phyloP scores from a whole-genome alignment of 23 red algal species.

The Gracilaria gracilis region DNA sequence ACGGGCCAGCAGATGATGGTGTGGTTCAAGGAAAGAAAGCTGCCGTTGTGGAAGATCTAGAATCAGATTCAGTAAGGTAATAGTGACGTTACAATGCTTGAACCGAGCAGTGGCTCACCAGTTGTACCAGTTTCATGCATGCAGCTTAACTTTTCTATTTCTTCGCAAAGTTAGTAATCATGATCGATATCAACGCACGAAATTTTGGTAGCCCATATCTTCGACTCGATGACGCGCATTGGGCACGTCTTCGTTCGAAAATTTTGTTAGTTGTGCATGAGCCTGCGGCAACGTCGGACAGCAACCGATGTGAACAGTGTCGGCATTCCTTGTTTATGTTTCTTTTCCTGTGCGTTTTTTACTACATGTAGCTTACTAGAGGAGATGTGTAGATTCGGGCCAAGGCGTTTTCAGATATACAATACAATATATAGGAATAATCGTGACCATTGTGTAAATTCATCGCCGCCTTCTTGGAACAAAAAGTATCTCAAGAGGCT shows the following conservation, averaged over 20 bases:
- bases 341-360: conserved; percentile 3
- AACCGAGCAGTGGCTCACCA: neutral
- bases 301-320: conserved; percentile 8
- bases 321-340: neutral
- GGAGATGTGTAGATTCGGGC: neutral
- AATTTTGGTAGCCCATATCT: conserved; percentile 15
- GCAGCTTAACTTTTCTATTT: neutral
- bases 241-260: neutral
- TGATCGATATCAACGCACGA: conserved; percentile 16
- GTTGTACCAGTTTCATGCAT: conserved; percentile 1
- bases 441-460: conserved; percentile 4
- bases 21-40: conserved; percentile 1
- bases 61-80: conserved; percentile 57
- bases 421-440: conserved; percentile 20
- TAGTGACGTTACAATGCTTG: neutral
- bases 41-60: conserved; percentile 29
- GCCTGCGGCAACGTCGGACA: neutral
- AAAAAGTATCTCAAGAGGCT: neutral
- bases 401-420: neutral
- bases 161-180: neutral
- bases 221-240: neutral
- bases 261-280: conserved; percentile 21
- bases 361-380: conserved; percentile 23
- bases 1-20: conserved; percentile 8
- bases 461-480: neutral